Base-by-base conservation (phyloP, 257 asterid species). In the Marsdenia floribunda region DNA sequence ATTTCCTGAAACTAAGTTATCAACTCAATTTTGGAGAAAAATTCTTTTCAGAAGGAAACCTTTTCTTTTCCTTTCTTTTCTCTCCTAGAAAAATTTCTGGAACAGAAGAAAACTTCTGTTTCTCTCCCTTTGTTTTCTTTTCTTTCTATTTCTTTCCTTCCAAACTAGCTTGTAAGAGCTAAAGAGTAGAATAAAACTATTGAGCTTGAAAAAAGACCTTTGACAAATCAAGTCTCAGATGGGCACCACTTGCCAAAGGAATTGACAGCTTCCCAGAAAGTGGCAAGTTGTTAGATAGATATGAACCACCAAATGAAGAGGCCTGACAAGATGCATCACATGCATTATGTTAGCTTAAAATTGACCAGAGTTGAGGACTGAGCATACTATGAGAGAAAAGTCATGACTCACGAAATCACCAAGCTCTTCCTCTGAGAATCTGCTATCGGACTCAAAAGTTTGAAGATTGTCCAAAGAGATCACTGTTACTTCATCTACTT, bases 231-330 rank as follows among this genome's bases (percentile, higher is more conserved):
- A 95, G 93, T 78, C 80, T 90, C 86, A 95, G 73, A 77, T 81
- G 76, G 73, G 83, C 87, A 29, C 90, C 91, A 80, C 83, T 80
- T 22, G 88, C 86, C 81, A 77, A 61, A 55, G 97, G 93, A 79
- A 92, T 58, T 74, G 83, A 77, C 70, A 95, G 79, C 84, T 84
- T 90, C 85, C 97, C 98, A 77, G 73, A 84, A 77, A 86, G 82
- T 74, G 84, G 87, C 65, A 86, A 81, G 69, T 81, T 79, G 77
- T 79, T 89, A 77, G 87, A 85, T 77, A 78, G 78, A 80, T 95
- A 95, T 57, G 99, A 88, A 81, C 98, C 99, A 68, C 97, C 95
- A 81, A 92, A 75, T 92, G 88, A 88, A 74, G 96, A 87, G 44
- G 97, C 98, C 99, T 95, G 81, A 61, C 59, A 72, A 73, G 22